These are phyloP conservation scores for Leptomonas seymouri DNA, from an alignment of 208 protist genomes.

Conservation along the genomic window DNA sequence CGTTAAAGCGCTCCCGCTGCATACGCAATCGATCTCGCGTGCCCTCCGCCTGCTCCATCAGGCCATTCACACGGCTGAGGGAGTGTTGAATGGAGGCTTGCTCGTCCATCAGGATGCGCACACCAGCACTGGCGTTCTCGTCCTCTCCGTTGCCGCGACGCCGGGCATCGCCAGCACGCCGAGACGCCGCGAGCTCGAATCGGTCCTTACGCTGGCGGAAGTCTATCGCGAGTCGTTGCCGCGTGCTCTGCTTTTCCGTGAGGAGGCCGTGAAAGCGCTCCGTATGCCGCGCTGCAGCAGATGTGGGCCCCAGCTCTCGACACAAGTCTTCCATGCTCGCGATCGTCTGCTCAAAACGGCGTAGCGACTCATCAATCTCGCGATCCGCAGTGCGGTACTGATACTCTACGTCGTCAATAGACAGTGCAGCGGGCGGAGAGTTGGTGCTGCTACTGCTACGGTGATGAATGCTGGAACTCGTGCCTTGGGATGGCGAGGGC, in stretches of 20 bases:
- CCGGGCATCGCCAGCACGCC: slow-evolving; percentile 28
- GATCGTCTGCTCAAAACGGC: slow-evolving; percentile 31
- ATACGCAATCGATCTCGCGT: slow-evolving; percentile 56
- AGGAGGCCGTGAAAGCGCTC: slow-evolving; percentile 67
- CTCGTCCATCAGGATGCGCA: slow-evolving; percentile 80
- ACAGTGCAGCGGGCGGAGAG: not conserved
- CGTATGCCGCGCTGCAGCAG: slow-evolving; percentile 43
- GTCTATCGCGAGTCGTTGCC: slow-evolving; percentile 45
- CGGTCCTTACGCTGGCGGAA: slow-evolving; percentile 61
- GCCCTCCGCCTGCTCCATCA: slow-evolving; percentile 65
- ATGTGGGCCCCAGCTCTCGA: slow-evolving; percentile 29
- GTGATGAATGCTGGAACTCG: slow-evolving; percentile 1
- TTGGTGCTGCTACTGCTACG: slow-evolving; percentile 8
- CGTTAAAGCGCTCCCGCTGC: slow-evolving; percentile 75
- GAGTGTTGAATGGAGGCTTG: slow-evolving; percentile 78
- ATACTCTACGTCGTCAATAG: slow-evolving; percentile 25
- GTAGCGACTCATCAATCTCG: slow-evolving; percentile 33
- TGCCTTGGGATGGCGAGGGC: not conserved
- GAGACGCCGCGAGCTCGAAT: slow-evolving; percentile 55
- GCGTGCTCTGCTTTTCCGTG: slow-evolving; percentile 54
- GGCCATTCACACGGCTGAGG: slow-evolving; percentile 51
- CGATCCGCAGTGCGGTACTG: slow-evolving; percentile 26
- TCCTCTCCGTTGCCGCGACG: slow-evolving; percentile 14
- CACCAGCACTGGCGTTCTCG: slow-evolving; percentile 37
- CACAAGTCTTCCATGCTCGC: slow-evolving; percentile 35